Evolutionary conservation across 1,284 basidiomycete genomes (phyloP).

Genomic region (Apiotrichum porosum): DNA sequence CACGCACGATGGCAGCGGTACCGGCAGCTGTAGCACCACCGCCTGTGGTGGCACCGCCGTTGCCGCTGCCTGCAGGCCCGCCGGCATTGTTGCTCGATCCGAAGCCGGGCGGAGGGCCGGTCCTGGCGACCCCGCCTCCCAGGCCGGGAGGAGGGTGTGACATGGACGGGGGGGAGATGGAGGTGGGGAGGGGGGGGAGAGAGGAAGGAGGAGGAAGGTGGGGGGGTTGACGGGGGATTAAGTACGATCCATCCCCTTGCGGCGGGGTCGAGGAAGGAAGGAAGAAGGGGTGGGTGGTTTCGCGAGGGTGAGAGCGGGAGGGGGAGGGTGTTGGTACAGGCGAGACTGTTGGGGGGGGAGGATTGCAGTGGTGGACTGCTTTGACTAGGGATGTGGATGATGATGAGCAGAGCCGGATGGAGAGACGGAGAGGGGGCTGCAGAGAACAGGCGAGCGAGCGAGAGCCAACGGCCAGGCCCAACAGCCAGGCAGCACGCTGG

Average conservation of each 20-base stretch:
- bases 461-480: too few species aligned
- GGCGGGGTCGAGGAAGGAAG: constrained; percentile 1
- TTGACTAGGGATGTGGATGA: constrained; percentile 1
- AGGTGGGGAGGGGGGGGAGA: constrained; percentile 5
- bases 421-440: too few species aligned
- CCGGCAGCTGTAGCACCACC: constrained; percentile 14
- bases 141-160: constrained; percentile 45
- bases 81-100: constrained; percentile 16
- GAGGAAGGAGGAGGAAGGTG: constrained; percentile 3
- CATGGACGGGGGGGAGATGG: constrained; percentile 21
- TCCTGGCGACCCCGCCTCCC: constrained; percentile 44
- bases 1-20: constrained; percentile 51
- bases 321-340: not conserved
- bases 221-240: not conserved
- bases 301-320: not conserved
- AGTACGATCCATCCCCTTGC: constrained; percentile 13
- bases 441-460: too few species aligned
- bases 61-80: constrained; percentile 1
- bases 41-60: constrained; percentile 8
- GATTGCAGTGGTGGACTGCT: not conserved
- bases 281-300: not conserved
- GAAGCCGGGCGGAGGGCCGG: constrained; percentile 46
- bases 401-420: not conserved
- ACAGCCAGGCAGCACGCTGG: too few species aligned
- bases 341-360: not conserved